Base-by-base conservation (phyloP, 1,139 yeast genomes). In the Scheffersomyces titani region DNA sequence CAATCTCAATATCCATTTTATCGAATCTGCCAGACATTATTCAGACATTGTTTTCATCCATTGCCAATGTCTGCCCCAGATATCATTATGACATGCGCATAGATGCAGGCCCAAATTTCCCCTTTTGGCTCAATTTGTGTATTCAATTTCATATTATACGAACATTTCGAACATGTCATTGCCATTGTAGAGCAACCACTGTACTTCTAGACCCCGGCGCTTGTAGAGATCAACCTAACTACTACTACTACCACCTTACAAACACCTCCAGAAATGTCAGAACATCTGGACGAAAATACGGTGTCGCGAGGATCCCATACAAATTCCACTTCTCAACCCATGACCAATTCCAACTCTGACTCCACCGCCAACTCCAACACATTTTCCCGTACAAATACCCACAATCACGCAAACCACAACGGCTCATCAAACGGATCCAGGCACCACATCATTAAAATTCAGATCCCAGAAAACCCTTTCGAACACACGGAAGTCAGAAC, bases 401-500 rank as follows among this genome's bases (percentile, higher is more conserved):
- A 30, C 40, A 30, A n/a, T n/a, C n/a, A n/a, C n/a, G n/a, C 16
- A 30, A 30, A 9, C 16, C 13, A 9, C 40, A 49, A 49, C 30
- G 40, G 40, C 40, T 30, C 40, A 5, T 11, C 9, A 11, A 49
- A 19, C 13, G 51, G 51, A 20, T 16, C 13, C 13, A 19, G 19
- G 13, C 9, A 57, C 47, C 52, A 52, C 6, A 46, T 49, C 22
- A 61, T 57, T 45, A 47, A 56, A 16, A 45, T 58, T 48, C 57
- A 50, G 40, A 59, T 59, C 40, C 52, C 51, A 6, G 49, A 46
- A 16, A 58, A 73, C 53, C 73, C 77, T 9, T 72, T 75, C 59
- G 71, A 65, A 30, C 59, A 71, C 49, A 55, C 77, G 9, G 66
- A 66, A 44, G 64, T 76, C 30, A 70, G 67, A 48, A 63, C 75